Conservation (phyloP, 257 asterid species). For the Salvia rosmarinus region DNA sequence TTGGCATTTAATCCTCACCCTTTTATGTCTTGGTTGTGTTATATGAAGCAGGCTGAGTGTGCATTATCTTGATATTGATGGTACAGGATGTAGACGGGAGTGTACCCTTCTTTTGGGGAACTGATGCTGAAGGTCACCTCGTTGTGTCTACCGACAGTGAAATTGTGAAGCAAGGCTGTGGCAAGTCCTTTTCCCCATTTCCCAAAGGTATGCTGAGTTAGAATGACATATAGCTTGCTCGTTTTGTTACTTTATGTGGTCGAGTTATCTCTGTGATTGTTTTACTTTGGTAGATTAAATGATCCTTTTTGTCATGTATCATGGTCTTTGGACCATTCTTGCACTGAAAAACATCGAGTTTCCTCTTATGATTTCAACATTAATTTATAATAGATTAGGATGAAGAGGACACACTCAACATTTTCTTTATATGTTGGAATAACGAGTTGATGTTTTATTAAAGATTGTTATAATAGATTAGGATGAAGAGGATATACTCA, state of each 20-base stretch:
- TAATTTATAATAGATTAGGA: conserved; percentile 1
- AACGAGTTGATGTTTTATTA: neutral
- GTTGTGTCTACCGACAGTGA: conserved; percentile 69
- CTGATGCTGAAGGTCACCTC: conserved; percentile 75
- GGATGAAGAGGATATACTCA: neutral
- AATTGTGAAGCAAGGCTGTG: conserved; percentile 75
- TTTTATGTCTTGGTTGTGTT: neutral
- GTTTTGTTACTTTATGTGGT: neutral
- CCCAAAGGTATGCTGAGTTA: conserved; percentile 62
- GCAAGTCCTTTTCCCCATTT: conserved; percentile 83
- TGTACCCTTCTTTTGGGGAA: conserved; percentile 78
- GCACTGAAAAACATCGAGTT: no score
- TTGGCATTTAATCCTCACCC: neutral
- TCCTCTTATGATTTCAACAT: no score
- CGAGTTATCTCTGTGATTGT: neutral
- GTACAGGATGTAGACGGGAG: conserved; percentile 67
- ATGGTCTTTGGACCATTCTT: neutral
- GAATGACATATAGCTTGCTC: conserved; percentile 12
- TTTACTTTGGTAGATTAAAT: neutral
- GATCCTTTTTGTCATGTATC: neutral
- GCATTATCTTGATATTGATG: neutral
- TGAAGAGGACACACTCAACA: neutral
- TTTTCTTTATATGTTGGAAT: conserved; percentile 1
- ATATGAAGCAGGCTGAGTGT: neutral
- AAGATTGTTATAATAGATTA: neutral